These are phyloP conservation scores for Logfia minima DNA, from an alignment of 129 eudicot species.

Conservation along the genomic window DNA sequence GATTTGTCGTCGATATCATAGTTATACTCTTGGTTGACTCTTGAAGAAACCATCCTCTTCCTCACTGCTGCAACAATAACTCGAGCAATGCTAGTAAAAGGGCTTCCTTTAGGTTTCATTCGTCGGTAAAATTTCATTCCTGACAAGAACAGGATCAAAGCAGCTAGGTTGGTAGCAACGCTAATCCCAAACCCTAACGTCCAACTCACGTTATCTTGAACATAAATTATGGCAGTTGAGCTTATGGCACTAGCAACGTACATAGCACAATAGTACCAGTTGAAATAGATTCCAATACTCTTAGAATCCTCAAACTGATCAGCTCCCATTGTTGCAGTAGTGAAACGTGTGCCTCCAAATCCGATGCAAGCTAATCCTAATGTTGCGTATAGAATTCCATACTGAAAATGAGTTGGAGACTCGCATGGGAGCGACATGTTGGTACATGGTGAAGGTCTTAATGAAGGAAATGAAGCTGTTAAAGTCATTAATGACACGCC, in stretches of 20 bases:
- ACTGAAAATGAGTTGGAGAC: conserved; percentile 45
- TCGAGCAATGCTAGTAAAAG: conserved; percentile 50
- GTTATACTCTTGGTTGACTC: conserved; percentile 23
- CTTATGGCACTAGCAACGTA: conserved; percentile 30
- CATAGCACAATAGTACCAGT: conserved; percentile 43
- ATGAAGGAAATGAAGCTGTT: conserved; percentile 42
- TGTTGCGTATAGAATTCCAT: conserved; percentile 34
- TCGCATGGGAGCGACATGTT: conserved; percentile 23
- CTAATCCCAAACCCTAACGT: conserved; percentile 45
- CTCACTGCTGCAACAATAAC: conserved; percentile 53
- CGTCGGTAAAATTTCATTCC: conserved; percentile 46
- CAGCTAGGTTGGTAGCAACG: conserved; percentile 40
- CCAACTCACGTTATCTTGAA: conserved; percentile 69
- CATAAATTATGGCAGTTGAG: conserved; percentile 42
- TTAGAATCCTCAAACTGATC: conserved; percentile 44
- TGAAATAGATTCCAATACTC: conserved; percentile 45
- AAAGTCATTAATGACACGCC: conserved; percentile 36
- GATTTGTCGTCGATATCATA: conserved; percentile 1
- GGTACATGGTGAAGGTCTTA: conserved; percentile 54
- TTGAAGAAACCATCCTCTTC: conserved; percentile 39
- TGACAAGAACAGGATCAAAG: conserved; percentile 40
- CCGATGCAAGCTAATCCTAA: conserved; percentile 48
- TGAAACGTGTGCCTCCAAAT: conserved; percentile 54
- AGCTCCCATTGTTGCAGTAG: conserved; percentile 58
- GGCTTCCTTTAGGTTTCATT: conserved; percentile 50